Base-by-base conservation (phyloP, 2,329 filamentous ascomycete species). In the Zarea fungicola region DNA sequence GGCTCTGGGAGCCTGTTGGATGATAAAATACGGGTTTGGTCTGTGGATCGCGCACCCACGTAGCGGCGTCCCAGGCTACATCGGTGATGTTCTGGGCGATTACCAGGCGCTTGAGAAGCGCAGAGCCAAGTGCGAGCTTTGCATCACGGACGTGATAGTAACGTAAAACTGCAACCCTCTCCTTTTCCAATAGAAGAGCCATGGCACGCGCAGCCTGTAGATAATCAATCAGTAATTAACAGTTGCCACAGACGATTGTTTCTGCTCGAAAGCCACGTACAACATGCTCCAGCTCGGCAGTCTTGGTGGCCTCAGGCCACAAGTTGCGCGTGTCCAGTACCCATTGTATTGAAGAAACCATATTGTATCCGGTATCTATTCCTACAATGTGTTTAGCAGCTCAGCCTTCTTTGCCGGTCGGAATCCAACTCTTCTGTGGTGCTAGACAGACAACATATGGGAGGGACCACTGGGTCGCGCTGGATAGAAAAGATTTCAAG, bases 131-230 rank as follows among this genome's bases (percentile, higher is more conserved):
- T 42, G 79, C 78, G 76, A 90, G 85, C 62, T 85, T 86, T 46
- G 87, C 87, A 66, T 91, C 87, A 60, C 78, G 73, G 57, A 84
- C 70, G 63, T 84, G 80, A 68, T 81, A 79, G 68, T 81, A 88
- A 50, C 73, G 73, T 8, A 83, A 72, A 26, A 84, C 77, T 13
- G 68, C 65, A 44, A 74, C 63, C 52, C 76, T 78, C 62, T 89
- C 85, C 9, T 76, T 67, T 1, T 67, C 57, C 2, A 70, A 65
- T 42, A 84, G 70, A 23, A 84, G 69, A 8, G 68, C 64, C 29
- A 85, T 66, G 19, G 76, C 75, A 39, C 73, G 67, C n/a, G 72
- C 63, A 36, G 80, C 80, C 78, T 83, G 51, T 4, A n/a, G 10
- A 36, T 31, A 7, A 26, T 6, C 18, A 3, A n/a, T 8, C n/a